These are phyloP conservation scores for Scedosporium boydii DNA, from an alignment of 2,329 filamentous ascomycete genomes.

Conservation along the genomic window DNA sequence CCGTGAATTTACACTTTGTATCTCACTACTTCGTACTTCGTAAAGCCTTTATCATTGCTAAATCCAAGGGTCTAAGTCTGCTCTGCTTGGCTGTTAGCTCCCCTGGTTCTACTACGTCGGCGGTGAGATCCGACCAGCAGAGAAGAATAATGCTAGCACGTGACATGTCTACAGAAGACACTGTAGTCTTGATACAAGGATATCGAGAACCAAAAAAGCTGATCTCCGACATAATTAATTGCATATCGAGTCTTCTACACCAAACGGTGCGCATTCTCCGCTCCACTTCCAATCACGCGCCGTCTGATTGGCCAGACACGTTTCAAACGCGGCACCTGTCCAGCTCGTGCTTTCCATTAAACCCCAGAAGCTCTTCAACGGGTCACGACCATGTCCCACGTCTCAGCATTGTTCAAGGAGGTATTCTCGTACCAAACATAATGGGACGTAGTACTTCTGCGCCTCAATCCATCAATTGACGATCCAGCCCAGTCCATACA, in stretches of 20 bases:
- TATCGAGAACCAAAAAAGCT: background rate
- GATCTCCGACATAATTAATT: background rate
- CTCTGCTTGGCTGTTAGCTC: too few relatives aligned
- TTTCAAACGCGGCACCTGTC: background rate
- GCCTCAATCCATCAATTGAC: background rate
- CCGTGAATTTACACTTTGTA: too few relatives aligned
- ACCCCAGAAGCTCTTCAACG: background rate
- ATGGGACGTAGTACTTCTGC: background rate
- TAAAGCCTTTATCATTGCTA: too few relatives aligned
- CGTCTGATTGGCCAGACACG: background rate
- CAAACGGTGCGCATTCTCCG: background rate
- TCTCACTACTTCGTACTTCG: too few relatives aligned
- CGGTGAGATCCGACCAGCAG: too few relatives aligned
- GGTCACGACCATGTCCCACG: background rate
- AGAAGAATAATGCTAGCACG: background rate
- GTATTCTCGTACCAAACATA: background rate
- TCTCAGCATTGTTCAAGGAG: background rate
- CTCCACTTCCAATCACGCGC: background rate
- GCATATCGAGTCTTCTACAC: background rate
- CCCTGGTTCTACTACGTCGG: too few relatives aligned
- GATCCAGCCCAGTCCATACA: background rate
- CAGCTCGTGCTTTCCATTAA: conserved; percentile 1
- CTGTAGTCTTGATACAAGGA: background rate
- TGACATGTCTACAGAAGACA: background rate
- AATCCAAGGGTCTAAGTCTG: too few relatives aligned